phyloP scores from a whole-genome alignment of 371 early-diverging fungal genomes.

The Saksenaea oblongispora region DNA sequence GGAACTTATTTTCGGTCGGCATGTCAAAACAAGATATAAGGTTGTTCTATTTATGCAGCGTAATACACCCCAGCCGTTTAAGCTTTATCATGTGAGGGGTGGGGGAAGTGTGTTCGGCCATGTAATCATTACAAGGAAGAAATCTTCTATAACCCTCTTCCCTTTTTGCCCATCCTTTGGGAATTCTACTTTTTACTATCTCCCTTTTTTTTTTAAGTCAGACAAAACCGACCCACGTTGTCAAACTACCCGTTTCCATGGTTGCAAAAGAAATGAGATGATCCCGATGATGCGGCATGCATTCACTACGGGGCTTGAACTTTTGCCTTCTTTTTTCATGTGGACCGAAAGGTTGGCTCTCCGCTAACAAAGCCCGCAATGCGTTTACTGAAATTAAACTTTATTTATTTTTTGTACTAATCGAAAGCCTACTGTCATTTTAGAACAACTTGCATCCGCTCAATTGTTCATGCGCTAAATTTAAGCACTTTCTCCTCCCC shows the following conservation, averaged over 20 bases:
- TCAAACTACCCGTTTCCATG: background rate
- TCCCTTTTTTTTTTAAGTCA: no score
- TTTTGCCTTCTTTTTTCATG: slow-evolving; percentile 3
- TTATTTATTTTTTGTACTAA: background rate
- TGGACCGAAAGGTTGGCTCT: slow-evolving; percentile 1
- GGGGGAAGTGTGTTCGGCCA: background rate
- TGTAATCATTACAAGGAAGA: no score
- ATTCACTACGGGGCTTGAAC: background rate
- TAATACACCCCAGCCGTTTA: slow-evolving; percentile 5
- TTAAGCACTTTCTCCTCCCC: background rate
- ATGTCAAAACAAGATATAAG: slow-evolving; percentile 4
- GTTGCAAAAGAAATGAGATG: background rate
- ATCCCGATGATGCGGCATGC: slow-evolving; percentile 5
- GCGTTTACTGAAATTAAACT: slow-evolving; percentile 4
- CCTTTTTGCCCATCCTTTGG: no score
- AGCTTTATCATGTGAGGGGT: slow-evolving; percentile 5
- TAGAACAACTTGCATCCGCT: background rate
- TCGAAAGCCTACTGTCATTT: background rate
- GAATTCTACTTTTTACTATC: no score
- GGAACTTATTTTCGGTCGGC: slow-evolving; percentile 4
- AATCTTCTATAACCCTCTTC: no score
- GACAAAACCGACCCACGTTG: no score
- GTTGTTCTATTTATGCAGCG: slow-evolving; percentile 6
- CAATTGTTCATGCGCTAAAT: background rate
- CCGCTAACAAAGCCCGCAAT: background rate